Conservation (phyloP, 345 rosid species). For the Populus euphratica region DNA sequence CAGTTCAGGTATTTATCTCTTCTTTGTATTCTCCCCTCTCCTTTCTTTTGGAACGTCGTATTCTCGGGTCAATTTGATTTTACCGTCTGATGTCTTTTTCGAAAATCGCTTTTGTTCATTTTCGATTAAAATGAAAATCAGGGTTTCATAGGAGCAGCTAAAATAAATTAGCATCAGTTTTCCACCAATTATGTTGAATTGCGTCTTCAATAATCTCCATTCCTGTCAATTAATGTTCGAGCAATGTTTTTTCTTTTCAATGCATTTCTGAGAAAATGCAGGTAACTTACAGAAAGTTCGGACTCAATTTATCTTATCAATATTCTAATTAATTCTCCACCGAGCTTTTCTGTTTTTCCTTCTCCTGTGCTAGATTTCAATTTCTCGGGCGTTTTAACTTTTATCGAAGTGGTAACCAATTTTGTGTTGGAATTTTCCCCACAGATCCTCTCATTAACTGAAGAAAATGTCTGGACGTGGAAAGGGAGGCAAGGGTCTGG, state of each 20-base stretch:
- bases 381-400: not conserved
- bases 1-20: not conserved
- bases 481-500: constrained; percentile 20
- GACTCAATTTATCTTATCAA: not conserved
- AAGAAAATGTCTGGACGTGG: constrained; percentile 21
- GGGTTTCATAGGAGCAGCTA: not conserved
- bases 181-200: not conserved
- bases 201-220: not conserved
- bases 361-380: not conserved
- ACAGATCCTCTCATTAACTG: not conserved
- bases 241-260: not conserved
- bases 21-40: not conserved
- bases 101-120: too few relatives aligned
- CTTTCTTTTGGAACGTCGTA: not conserved
- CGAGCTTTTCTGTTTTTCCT: not conserved
- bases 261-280: not conserved
- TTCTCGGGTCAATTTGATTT: not conserved
- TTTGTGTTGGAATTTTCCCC: too few relatives aligned
- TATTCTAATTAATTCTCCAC: too few relatives aligned
- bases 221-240: not conserved
- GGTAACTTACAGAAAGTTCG: not conserved
- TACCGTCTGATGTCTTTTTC: not conserved
- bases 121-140: not conserved
- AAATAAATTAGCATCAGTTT: not conserved
- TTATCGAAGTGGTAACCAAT: not conserved